Evolutionary conservation across 108 stramenopile genomes (phyloP).

Genomic region (Skeletonema marinoi): DNA sequence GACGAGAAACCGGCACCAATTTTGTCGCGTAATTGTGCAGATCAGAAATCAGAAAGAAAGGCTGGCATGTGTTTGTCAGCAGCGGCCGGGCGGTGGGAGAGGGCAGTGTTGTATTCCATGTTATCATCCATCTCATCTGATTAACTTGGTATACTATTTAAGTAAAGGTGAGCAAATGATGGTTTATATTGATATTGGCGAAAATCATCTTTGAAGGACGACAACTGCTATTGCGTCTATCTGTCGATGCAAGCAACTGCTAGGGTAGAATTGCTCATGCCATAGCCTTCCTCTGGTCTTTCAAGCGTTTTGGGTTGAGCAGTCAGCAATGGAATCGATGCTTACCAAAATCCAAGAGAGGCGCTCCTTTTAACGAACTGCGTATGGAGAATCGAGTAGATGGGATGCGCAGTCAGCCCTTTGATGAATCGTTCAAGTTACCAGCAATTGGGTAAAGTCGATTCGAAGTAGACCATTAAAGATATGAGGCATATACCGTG

Average conservation of each 20-base stretch:
- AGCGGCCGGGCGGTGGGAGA: no score
- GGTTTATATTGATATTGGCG: not conserved
- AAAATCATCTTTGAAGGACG: slow-evolving; percentile 1
- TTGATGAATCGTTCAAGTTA: no score
- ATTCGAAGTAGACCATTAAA: no score
- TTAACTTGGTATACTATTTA: no score
- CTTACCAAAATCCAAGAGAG: slow-evolving; percentile 9
- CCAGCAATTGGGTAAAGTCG: no score
- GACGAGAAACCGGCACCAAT: no score
- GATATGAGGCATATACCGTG: not conserved
- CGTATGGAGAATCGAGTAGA: slow-evolving; percentile 17
- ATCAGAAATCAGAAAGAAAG: not conserved
- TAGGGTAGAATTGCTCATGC: slow-evolving; percentile 15
- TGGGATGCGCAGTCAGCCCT: no score
- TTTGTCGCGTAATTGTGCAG: no score
- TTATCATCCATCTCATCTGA: no score
- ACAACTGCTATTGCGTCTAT: slow-evolving; percentile 3
- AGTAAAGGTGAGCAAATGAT: no score
- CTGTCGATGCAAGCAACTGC: slow-evolving; percentile 6
- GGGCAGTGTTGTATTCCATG: no score
- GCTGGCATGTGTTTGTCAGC: no score
- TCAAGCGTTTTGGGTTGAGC: slow-evolving; percentile 16
- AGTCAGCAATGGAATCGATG: not conserved
- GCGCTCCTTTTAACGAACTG: slow-evolving; percentile 19
- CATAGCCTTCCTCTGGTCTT: slow-evolving; percentile 19